Base-by-base conservation (phyloP, 805 yeast genomes). In the Lachancea dasiensis region DNA sequence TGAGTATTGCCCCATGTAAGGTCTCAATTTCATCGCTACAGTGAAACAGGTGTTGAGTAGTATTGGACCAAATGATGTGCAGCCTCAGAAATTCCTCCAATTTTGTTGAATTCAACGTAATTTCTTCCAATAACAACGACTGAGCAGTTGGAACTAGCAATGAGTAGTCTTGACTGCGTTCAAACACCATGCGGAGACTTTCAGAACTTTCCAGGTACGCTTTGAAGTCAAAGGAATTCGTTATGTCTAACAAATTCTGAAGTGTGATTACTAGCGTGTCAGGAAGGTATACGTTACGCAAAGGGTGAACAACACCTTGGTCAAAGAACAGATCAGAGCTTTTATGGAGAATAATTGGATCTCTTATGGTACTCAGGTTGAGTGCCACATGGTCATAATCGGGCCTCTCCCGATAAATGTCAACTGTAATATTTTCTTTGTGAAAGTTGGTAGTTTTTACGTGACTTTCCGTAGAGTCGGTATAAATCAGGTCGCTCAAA, bases 291-390 rank as follows among this genome's bases (percentile, higher is more conserved):
- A 84, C 65, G 4, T 69, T 58, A 25, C 70, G 63, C 9, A 83
- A 64, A 1, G 89, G 77, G 54, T 86, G 95, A 1, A 83, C 75
- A 0, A 89, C 95, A 1, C 97, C 97, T 55, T 83, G 81, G 45
- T 75, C 77, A 55, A 84, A 89, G 10, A 89, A 53, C 5, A 85
- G 71, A 54, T 89, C 96, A 1, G 75, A 60, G 41, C 73, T 69
- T 36, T 68, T 43, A 26, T 46, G 27, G 4, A 64, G 31, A 5
- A 44, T 28, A 6, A 60, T 28, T 7, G 46, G 47, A 9, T 53
- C 48, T 24, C 45, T 44, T 6, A 55, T 45, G 14, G 59, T 41
- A 21, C 47, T 47, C 5, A 53, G 28, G 1, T 38, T 30, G 11
- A 56, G 13, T 2, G 37, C 31, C 4, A 46, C 20, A 13, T 42